phyloP scores from a whole-genome alignment of 345 rosid genomes.

The Ceriops decandra region DNA sequence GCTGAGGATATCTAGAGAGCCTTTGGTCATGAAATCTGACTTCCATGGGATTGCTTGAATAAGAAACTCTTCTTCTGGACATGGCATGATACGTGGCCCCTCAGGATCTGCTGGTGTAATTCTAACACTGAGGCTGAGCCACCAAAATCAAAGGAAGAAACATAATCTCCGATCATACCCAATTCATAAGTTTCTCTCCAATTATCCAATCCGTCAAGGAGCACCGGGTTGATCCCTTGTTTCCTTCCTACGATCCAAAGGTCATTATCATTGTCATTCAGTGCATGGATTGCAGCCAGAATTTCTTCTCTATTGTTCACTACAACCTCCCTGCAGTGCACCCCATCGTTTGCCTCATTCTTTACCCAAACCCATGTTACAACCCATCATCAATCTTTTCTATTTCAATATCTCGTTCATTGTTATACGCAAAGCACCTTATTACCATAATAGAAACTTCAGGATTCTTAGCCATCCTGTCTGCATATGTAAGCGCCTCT shows the following conservation, averaged over 20 bases:
- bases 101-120: slow-evolving; percentile 62
- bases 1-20: too few relatives aligned
- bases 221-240: slow-evolving; percentile 54
- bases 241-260: slow-evolving; percentile 74
- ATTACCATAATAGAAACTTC: slow-evolving; percentile 43
- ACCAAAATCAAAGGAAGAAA: slow-evolving; percentile 47
- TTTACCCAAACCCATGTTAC: slow-evolving; percentile 78
- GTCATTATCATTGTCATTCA: slow-evolving; percentile 40
- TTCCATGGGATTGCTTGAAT: too few relatives aligned
- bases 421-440: slow-evolving; percentile 49
- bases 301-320: slow-evolving; percentile 71
- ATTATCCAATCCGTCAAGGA: slow-evolving; percentile 49
- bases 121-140: slow-evolving; percentile 58
- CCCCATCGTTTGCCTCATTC: slow-evolving; percentile 52
- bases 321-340: slow-evolving; percentile 55
- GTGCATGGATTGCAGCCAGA: slow-evolving; percentile 48
- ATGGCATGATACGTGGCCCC: slow-evolving; percentile 7
- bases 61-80: too few relatives aligned
- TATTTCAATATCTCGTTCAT: slow-evolving; percentile 50
- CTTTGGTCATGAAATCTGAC: too few relatives aligned
- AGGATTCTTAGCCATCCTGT: slow-evolving; percentile 46
- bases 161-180: slow-evolving; percentile 61
- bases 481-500: slow-evolving; percentile 61
- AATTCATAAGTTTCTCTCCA: slow-evolving; percentile 58
- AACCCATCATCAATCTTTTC: slow-evolving; percentile 77